Percentiles rank a stretch among this genome's conserved stretches.
Evolutionary conservation across 768 basidiomycete genomes (phyloP).

Genomic region (Kwoniella dejecticola): DNA sequence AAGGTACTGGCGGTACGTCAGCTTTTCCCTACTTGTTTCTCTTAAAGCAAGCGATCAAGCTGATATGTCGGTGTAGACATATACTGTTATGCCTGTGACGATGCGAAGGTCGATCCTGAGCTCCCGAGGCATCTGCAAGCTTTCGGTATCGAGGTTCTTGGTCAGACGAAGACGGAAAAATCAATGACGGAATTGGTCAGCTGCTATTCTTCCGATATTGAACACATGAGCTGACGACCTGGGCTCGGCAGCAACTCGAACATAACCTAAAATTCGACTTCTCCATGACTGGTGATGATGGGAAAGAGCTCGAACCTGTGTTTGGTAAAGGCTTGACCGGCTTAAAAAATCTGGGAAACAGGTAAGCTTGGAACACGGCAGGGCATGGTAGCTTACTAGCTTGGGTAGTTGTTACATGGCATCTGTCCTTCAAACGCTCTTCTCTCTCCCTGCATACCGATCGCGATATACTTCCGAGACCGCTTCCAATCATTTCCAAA

Average conservation of each 20-base stretch:
- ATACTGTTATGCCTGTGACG: slow-evolving; percentile 90
- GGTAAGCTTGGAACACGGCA: slow-evolving; percentile 60
- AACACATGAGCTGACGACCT: slow-evolving; percentile 18
- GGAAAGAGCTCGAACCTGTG: slow-evolving; percentile 80
- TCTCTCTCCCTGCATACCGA: slow-evolving; percentile 76
- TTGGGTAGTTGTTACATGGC: slow-evolving; percentile 88
- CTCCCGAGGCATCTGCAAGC: slow-evolving; percentile 70
- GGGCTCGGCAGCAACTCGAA: slow-evolving; percentile 81
- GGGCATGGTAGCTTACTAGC: neutral
- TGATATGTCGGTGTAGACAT: slow-evolving; percentile 63
- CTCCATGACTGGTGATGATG: slow-evolving; percentile 80
- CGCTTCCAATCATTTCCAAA: slow-evolving; percentile 62
- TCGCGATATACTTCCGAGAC: slow-evolving; percentile 64
- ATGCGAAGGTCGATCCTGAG: slow-evolving; percentile 75
- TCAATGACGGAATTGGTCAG: slow-evolving; percentile 90
- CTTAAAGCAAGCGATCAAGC: neutral
- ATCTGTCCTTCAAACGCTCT: slow-evolving; percentile 82
- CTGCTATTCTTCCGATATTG: neutral
- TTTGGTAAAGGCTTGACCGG: slow-evolving; percentile 90
- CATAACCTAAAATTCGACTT: slow-evolving; percentile 95
- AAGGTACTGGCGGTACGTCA: slow-evolving; percentile 78
- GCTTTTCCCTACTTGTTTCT: neutral
- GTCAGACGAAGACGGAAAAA: slow-evolving; percentile 88
- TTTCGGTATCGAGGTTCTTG: slow-evolving; percentile 84
- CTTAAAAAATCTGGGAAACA: slow-evolving; percentile 88